phyloP scores from a whole-genome alignment of 2,329 filamentous ascomycete genomes.

The Scytalidium sp. region DNA sequence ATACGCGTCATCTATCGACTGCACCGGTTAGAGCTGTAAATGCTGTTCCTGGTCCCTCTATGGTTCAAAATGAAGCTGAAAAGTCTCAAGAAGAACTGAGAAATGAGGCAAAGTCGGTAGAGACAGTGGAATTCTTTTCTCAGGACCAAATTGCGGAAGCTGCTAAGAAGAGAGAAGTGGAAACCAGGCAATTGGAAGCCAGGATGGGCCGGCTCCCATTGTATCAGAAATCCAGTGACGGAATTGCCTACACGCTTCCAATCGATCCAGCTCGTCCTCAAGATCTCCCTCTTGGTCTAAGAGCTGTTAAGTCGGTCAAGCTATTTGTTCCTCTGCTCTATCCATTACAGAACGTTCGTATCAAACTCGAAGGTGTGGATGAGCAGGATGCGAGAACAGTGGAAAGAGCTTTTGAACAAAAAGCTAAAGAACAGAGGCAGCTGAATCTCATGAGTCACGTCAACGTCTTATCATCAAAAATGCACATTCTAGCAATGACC shows the following conservation, averaged over 20 bases:
- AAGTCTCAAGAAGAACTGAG: constrained; percentile 38
- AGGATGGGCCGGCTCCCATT: constrained; percentile 65
- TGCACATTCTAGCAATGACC: constrained; percentile 63
- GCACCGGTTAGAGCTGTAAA: constrained; percentile 21
- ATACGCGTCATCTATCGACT: constrained; percentile 27
- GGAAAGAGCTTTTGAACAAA: constrained; percentile 62
- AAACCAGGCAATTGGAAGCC: constrained; percentile 71
- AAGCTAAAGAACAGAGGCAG: constrained; percentile 52
- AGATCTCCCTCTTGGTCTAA: constrained; percentile 60
- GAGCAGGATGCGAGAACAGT: constrained; percentile 58
- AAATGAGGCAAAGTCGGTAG: constrained; percentile 10
- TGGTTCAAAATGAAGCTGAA: constrained; percentile 27
- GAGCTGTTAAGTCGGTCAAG: constrained; percentile 60
- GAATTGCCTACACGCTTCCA: constrained; percentile 67
- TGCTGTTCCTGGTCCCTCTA: background rate
- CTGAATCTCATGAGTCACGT: constrained; percentile 69
- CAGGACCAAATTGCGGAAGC: constrained; percentile 60
- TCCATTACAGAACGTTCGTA: constrained; percentile 63
- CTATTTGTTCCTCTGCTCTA: constrained; percentile 70
- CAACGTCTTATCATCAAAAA: constrained; percentile 71
- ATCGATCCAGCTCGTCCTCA: constrained; percentile 61
- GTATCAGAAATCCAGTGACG: constrained; percentile 68
- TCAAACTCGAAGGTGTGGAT: constrained; percentile 64
- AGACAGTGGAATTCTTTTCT: constrained; percentile 39
- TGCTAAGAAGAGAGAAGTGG: constrained; percentile 58